These are phyloP conservation scores for Blakeslea trispora DNA, from an alignment of 371 early-diverging fungal species.

Conservation along the genomic window DNA sequence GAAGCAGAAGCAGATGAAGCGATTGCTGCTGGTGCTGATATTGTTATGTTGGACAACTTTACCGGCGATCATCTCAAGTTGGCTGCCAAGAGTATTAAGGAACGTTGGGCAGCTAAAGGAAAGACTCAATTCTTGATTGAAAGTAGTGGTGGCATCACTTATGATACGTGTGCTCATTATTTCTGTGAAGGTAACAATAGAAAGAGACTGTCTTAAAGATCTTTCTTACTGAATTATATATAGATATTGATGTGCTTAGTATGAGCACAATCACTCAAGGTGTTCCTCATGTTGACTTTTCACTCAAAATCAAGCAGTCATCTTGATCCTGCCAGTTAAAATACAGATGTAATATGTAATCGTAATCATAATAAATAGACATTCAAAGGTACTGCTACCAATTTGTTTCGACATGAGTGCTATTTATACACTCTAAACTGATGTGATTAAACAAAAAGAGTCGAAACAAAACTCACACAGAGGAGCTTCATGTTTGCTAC, in stretches of 20 bases:
- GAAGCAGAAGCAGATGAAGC: conserved; percentile 95
- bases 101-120: conserved; percentile 66
- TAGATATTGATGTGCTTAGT: conserved; percentile 90
- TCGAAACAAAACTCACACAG: no score
- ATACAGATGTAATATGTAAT: no score
- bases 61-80: conserved; percentile 60
- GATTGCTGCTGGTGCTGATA: conserved; percentile 95
- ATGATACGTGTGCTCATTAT: conserved; percentile 79
- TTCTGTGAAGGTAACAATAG: conserved; percentile 72
- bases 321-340: background rate
- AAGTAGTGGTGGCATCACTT: conserved; percentile 94
- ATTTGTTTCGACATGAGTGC: no score
- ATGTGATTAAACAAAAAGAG: no score
- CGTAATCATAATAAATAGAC: no score
- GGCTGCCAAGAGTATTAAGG: conserved; percentile 75
- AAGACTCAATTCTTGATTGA: conserved; percentile 83
- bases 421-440: no score
- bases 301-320: conserved; percentile 73
- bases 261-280: conserved; percentile 93
- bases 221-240: conserved; percentile 1
- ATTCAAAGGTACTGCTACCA: no score
- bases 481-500: no score
- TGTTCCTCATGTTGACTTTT: conserved; percentile 95
- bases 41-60: conserved; percentile 93
- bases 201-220: background rate